Conservation (phyloP, 305 asterid species). For the Plantago coronopus region DNA sequence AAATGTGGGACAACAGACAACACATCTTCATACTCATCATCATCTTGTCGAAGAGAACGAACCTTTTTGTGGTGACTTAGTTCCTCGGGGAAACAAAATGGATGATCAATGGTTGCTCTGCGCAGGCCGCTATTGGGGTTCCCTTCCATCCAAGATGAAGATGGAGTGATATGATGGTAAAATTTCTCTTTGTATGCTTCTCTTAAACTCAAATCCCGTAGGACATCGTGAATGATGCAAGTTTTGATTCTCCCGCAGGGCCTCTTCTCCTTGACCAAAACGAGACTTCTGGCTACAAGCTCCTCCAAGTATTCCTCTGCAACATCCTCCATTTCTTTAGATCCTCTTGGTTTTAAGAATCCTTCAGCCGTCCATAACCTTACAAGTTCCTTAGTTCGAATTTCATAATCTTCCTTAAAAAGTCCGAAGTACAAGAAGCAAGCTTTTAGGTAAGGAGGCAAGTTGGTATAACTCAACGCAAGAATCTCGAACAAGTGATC, state of each 20-base stretch:
- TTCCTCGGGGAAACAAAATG: not conserved
- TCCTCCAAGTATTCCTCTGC: no score
- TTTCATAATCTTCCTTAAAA: no score
- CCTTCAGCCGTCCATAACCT: not conserved
- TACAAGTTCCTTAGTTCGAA: no score
- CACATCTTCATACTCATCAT: no score
- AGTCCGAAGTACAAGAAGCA: not conserved
- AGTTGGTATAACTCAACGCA: no score
- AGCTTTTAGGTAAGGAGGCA: no score
- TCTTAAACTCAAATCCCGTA: constrained; percentile 3
- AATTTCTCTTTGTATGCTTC: constrained; percentile 22
- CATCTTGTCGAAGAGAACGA: not conserved
- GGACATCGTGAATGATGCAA: constrained; percentile 7
- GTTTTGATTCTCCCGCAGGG: constrained; percentile 6
- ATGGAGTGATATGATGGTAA: not conserved
- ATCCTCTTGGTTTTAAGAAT: no score
- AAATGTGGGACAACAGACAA: no score
- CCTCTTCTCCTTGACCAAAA: not conserved
- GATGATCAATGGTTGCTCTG: not conserved
- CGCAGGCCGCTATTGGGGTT: not conserved
- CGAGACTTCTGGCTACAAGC: not conserved
- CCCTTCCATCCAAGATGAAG: no score
- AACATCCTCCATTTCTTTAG: no score
- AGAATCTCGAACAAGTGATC: not conserved
- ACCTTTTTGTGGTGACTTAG: no score